Evolutionary conservation across 2,329 filamentous ascomycete genomes (phyloP).

Genomic region (Mycocentrospora acerina): DNA sequence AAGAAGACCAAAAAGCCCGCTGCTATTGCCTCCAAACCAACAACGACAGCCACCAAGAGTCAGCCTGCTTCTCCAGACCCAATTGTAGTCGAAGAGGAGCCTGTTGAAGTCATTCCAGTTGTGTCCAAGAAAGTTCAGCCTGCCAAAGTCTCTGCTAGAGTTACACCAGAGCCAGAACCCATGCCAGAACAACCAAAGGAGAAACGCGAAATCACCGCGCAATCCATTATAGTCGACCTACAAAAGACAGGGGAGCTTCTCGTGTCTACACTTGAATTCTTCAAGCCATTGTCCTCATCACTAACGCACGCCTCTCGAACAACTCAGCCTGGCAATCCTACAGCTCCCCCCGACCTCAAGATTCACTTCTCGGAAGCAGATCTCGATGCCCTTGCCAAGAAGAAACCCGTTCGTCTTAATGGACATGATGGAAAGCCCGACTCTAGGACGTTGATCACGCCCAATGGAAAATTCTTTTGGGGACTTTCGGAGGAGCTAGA

Average conservation of each 20-base stretch:
- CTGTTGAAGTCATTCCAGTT: conserved; percentile 15
- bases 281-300: conserved; percentile 44
- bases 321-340: conserved; percentile 15
- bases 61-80: conserved; percentile 34
- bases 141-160: conserved; percentile 20
- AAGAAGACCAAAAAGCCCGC: conserved; percentile 77
- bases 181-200: conserved; percentile 33
- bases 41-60: conserved; percentile 23
- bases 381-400: conserved; percentile 56
- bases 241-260: conserved; percentile 43
- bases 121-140: conserved; percentile 19
- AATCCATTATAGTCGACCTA: conserved; percentile 43
- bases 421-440: conserved; percentile 48
- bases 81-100: conserved; percentile 30
- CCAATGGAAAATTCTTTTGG: conserved; percentile 74
- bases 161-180: conserved; percentile 22
- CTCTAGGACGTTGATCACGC: conserved; percentile 69
- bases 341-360: conserved; percentile 38
- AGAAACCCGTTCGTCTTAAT: conserved; percentile 50
- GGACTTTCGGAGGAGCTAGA: conserved; percentile 70
- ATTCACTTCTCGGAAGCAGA: conserved; percentile 45
- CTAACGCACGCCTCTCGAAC: conserved; percentile 33
- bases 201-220: conserved; percentile 32
- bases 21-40: conserved; percentile 25
- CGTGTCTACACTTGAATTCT: conserved; percentile 44